Percentiles rank a stretch among this genome's conserved stretches.
Evolutionary conservation across 495 filamentous ascomycete genomes (phyloP).

Genomic region (Daldinia caldariorum): DNA sequence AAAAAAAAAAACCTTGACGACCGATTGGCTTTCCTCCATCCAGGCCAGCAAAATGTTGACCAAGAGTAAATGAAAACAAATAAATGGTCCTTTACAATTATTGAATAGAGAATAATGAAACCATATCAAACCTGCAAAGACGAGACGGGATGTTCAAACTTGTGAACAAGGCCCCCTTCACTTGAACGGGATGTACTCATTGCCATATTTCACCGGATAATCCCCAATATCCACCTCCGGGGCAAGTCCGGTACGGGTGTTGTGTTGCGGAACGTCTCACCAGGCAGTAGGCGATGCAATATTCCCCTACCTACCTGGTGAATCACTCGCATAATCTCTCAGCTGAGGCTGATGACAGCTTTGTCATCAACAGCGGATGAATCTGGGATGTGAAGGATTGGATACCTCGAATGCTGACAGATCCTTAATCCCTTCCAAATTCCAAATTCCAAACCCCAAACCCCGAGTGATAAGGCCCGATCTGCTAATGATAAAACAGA

Average conservation of each 20-base stretch:
- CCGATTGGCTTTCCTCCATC: constrained; percentile 16
- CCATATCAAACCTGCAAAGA: constrained; percentile 30
- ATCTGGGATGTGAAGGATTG: constrained; percentile 25
- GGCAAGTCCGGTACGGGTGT: constrained; percentile 23
- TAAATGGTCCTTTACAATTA: constrained; percentile 30
- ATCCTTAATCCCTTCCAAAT: constrained; percentile 18
- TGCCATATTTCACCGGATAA: constrained; percentile 36
- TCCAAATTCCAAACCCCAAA: no score
- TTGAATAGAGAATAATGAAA: constrained; percentile 25
- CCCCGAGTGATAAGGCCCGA: constrained; percentile 26
- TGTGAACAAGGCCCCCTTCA: constrained; percentile 16
- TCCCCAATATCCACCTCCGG: constrained; percentile 43
- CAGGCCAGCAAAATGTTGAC: constrained; percentile 16
- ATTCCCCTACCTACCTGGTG: constrained; percentile 12
- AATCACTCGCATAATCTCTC: constrained; percentile 37
- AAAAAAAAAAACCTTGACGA: neutral
- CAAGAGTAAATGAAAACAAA: neutral
- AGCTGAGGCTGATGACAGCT: constrained; percentile 7
- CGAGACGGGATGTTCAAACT: neutral
- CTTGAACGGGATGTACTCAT: constrained; percentile 28
- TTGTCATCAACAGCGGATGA: constrained; percentile 25
- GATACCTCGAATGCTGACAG: constrained; percentile 29
- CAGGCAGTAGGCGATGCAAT: neutral
- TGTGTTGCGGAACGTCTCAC: constrained; percentile 30
- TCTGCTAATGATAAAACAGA: constrained; percentile 26